Evolutionary conservation across 2,329 filamentous ascomycete genomes (phyloP).

Genomic region (Sporothrix pseudoabietina): DNA sequence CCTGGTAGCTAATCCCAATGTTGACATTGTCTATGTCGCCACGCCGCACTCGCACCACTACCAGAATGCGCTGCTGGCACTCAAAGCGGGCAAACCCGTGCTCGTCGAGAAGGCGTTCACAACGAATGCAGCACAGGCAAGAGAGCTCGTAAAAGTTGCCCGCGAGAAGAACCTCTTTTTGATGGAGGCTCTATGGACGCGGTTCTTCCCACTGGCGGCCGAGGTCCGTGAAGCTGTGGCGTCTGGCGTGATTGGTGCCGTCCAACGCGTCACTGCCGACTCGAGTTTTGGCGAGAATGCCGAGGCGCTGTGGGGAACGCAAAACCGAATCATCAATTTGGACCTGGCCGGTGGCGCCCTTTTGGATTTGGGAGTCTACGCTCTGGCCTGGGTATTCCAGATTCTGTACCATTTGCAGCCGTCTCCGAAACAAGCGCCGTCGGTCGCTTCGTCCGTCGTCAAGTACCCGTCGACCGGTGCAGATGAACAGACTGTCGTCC

Average conservation of each 20-base stretch:
- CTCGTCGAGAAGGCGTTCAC: conserved; percentile 91
- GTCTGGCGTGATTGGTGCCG: conserved; percentile 58
- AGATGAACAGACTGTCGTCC: conserved; percentile 75
- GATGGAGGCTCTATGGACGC: conserved; percentile 89
- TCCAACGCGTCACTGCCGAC: conserved; percentile 63
- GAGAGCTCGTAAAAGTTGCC: conserved; percentile 70
- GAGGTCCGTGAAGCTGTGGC: conserved; percentile 67
- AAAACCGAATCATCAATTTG: conserved; percentile 77
- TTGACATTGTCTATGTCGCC: conserved; percentile 86
- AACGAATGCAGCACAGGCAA: conserved; percentile 75
- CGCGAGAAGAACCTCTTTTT: conserved; percentile 71
- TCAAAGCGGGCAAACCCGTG: conserved; percentile 74
- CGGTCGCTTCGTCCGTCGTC: conserved; percentile 67
- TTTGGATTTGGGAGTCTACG: conserved; percentile 84
- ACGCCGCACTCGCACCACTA: conserved; percentile 93
- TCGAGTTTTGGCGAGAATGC: conserved; percentile 62
- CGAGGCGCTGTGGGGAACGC: conserved; percentile 40
- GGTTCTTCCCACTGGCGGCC: conserved; percentile 82
- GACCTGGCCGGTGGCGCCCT: conserved; percentile 81
- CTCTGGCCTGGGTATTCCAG: conserved; percentile 88
- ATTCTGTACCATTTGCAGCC: conserved; percentile 79
- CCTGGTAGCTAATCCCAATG: conserved; percentile 73
- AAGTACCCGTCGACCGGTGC: conserved; percentile 69
- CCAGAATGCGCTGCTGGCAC: conserved; percentile 81
- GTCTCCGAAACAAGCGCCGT: conserved; percentile 54